Conservation (phyloP, 2,329 filamentous ascomycete species). For the Aureobasidium mangrovei region DNA sequence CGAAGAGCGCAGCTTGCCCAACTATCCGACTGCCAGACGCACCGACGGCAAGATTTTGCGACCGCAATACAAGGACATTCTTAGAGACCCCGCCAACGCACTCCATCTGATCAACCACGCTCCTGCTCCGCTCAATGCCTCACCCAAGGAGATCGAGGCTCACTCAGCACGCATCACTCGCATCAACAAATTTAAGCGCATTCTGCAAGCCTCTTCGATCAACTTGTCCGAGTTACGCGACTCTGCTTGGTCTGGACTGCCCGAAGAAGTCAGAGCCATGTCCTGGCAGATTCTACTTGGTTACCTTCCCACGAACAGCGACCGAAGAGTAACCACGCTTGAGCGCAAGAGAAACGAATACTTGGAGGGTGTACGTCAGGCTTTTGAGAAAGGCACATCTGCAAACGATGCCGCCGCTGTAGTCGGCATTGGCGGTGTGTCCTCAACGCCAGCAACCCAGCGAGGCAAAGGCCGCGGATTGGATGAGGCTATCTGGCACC, state of each 20-base stretch:
- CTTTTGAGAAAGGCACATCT: conserved; percentile 48
- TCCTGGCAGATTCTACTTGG: conserved; percentile 96
- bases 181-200: conserved; percentile 97
- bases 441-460: conserved; percentile 32
- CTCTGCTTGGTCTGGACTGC: conserved; percentile 88
- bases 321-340: conserved; percentile 77
- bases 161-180: conserved; percentile 81
- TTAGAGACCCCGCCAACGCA: conserved; percentile 79
- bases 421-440: conserved; percentile 47
- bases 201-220: conserved; percentile 86
- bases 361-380: conserved; percentile 72
- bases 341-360: conserved; percentile 97
- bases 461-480: conserved; percentile 65
- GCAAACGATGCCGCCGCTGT: conserved; percentile 30
- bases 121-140: conserved; percentile 60
- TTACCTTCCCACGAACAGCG: conserved; percentile 93
- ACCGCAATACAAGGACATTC: conserved; percentile 94
- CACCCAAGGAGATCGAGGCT: conserved; percentile 74
- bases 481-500: conserved; percentile 98
- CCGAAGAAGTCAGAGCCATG: conserved; percentile 92
- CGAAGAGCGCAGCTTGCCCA: conserved; percentile 72
- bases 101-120: conserved; percentile 90
- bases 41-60: conserved; percentile 89
- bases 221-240: conserved; percentile 74
- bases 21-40: conserved; percentile 82